phyloP scores from a whole-genome alignment of 1,139 yeast genomes.

The Schwanniomyces etchellsii region DNA sequence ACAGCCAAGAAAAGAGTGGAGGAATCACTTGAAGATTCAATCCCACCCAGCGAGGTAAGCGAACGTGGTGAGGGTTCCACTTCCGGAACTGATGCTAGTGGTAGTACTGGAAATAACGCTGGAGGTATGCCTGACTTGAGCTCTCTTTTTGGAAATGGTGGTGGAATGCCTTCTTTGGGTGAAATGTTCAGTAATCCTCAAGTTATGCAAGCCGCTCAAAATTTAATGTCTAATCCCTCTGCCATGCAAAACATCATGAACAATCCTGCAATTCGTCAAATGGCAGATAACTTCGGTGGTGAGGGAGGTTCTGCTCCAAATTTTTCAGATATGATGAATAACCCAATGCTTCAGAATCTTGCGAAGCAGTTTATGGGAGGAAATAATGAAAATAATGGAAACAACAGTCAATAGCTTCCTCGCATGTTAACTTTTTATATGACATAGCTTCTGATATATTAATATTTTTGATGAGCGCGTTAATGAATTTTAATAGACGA shows the following conservation, averaged over 20 bases:
- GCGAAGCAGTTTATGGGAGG: conserved; percentile 56
- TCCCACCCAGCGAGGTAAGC: conserved; percentile 25
- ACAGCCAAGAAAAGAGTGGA: conserved; percentile 85
- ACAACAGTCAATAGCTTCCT: conserved; percentile 1
- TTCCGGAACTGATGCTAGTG: conserved; percentile 9
- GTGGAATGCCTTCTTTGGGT: conserved; percentile 52
- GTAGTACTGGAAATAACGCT: conserved; percentile 12
- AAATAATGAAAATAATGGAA: conserved; percentile 6
- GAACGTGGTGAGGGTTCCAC: conserved; percentile 12
- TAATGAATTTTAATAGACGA: no score
- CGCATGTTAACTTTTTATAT: not conserved
- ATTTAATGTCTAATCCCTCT: conserved; percentile 84
- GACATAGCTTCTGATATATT: not conserved
- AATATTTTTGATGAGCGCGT: not conserved
- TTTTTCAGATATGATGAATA: conserved; percentile 67
- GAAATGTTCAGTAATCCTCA: conserved; percentile 84
- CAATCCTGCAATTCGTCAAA: conserved; percentile 72
- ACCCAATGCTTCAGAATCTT: conserved; percentile 70
- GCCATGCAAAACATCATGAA: conserved; percentile 73
- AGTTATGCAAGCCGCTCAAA: conserved; percentile 88
- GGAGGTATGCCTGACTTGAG: conserved; percentile 62
- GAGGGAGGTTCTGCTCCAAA: conserved; percentile 49
- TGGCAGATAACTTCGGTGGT: conserved; percentile 72
- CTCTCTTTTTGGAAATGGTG: conserved; percentile 49
- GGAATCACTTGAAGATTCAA: conserved; percentile 54